Evolutionary conservation across 352 stramenopile species (phyloP), one percentile per base, ranked within the genome.

Genomic region (Pythium aquatile): DNA sequence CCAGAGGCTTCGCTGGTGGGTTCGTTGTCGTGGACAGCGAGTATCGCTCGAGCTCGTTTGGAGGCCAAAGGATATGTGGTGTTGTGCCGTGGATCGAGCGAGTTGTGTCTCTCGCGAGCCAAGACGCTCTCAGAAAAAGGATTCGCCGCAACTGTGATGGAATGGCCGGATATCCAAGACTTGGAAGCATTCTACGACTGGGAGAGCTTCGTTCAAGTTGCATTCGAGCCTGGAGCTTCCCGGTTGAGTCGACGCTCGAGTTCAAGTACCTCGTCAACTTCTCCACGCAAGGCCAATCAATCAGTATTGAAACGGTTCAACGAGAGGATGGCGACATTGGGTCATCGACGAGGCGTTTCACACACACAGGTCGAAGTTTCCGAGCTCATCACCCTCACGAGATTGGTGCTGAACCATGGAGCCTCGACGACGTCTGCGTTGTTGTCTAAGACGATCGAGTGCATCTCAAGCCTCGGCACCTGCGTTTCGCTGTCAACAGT

Each of bases 11-110:
- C 70, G 16, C 37, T 90, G 4, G 61, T 91, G 16, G 85, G 85
- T 8, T 90, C 85, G 13, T 83, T 77, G 40, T 55, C 75, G 20
- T 93, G 85, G 85, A 90, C 85, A 40, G 76, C 68, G n/a, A 84
- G 69, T 17, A 48, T 90, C 0, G 52, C 90, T 44, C 74, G 70
- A 9, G 79, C 76, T 14, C 54, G 79, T 5, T 62, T 91, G 32
- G 63, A 74, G 13, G 63, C 65, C 24, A 73, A 86, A 51, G 85
- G 85, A 13, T 90, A 79, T 48, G 75, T 75, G 33, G 46, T 81
- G 0, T 77, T 86, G n/a, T 74, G 55, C n/a, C 70, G 53, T 33
- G 77, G 78, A 20, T 74, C 57, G 20, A 67, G 66, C 40, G 53
- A 63, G 29, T 63, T 76, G 30, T 90, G 79, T 58, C 62, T 78